Conservation (phyloP, 371 early-diverging fungal genomes). For the Circinella umbellata region DNA sequence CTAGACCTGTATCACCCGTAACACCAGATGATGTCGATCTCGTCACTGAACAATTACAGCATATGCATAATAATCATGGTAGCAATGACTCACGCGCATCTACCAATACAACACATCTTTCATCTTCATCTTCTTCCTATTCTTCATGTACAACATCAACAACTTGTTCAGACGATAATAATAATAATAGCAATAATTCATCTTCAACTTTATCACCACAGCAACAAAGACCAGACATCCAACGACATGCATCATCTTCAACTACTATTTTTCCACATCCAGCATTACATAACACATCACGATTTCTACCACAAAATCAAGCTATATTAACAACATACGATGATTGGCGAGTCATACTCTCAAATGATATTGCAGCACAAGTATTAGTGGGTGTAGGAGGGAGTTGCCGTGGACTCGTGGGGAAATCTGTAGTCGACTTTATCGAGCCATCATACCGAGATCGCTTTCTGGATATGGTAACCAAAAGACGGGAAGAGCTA, state of each 20-base stretch:
- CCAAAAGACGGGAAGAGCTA: slow-evolving; percentile 38
- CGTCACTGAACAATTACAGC: slow-evolving; percentile 9
- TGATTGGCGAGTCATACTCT: slow-evolving; percentile 60
- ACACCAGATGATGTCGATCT: slow-evolving; percentile 21
- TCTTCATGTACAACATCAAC: slow-evolving; percentile 7
- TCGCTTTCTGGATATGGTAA: slow-evolving; percentile 50
- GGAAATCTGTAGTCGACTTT: slow-evolving; percentile 57
- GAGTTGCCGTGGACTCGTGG: slow-evolving; percentile 40
- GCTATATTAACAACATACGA: slow-evolving; percentile 69
- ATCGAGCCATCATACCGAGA: slow-evolving; percentile 63
- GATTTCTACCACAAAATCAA: slow-evolving; percentile 65
- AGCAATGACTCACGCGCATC: not conserved
- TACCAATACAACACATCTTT: slow-evolving; percentile 8
- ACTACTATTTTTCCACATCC: slow-evolving; percentile 24
- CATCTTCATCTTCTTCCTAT: slow-evolving; percentile 14
- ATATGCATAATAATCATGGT: slow-evolving; percentile 3
- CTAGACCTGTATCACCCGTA: slow-evolving; percentile 14
- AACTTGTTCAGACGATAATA: not conserved
- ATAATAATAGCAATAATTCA: no score
- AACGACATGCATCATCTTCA: slow-evolving; percentile 5
- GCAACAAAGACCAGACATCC: not conserved
- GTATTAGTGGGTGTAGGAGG: slow-evolving; percentile 51
- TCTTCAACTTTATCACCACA: not conserved
- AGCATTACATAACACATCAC: slow-evolving; percentile 56
- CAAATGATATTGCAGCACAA: slow-evolving; percentile 63